These are phyloP conservation scores for Stephania yunnanensis DNA, from an alignment of 164 flowering plant species.

Conservation along the genomic window DNA sequence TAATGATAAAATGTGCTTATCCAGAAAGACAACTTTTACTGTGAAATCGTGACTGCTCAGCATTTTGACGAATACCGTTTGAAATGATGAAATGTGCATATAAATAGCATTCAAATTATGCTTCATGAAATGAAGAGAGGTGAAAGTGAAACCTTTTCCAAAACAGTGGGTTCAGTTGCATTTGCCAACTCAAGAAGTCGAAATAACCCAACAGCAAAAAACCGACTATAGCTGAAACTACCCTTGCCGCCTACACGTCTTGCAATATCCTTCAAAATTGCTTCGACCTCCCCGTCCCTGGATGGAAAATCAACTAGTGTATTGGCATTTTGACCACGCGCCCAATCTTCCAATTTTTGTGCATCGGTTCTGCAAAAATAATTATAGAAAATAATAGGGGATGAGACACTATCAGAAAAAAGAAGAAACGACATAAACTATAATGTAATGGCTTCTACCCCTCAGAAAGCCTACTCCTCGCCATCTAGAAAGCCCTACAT, in stretches of 20 bases:
- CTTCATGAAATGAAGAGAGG: neutral
- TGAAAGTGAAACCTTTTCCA: constrained; percentile 63
- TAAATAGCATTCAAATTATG: neutral
- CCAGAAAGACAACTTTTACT: no score
- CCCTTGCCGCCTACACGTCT: constrained; percentile 66
- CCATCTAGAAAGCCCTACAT: no score
- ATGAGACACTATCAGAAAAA: no score
- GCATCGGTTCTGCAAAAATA: constrained; percentile 63
- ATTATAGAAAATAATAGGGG: no score
- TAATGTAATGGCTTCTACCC: no score
- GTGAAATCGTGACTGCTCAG: no score
- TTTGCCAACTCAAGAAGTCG: constrained; percentile 91
- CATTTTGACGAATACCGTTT: no score
- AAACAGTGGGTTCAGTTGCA: constrained; percentile 69
- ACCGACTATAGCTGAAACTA: constrained; percentile 86
- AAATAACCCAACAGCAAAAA: constrained; percentile 91
- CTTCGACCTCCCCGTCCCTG: constrained; percentile 86
- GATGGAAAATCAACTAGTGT: constrained; percentile 73
- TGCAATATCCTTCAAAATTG: constrained; percentile 67
- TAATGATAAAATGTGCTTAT: no score
- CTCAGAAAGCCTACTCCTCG: no score
- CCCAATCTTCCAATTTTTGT: constrained; percentile 89
- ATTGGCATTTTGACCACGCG: constrained; percentile 58
- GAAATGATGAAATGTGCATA: neutral
- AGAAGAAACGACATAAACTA: no score